phyloP scores from a whole-genome alignment of 768 basidiomycete species.

The Sistotremastrum niveocremeum region DNA sequence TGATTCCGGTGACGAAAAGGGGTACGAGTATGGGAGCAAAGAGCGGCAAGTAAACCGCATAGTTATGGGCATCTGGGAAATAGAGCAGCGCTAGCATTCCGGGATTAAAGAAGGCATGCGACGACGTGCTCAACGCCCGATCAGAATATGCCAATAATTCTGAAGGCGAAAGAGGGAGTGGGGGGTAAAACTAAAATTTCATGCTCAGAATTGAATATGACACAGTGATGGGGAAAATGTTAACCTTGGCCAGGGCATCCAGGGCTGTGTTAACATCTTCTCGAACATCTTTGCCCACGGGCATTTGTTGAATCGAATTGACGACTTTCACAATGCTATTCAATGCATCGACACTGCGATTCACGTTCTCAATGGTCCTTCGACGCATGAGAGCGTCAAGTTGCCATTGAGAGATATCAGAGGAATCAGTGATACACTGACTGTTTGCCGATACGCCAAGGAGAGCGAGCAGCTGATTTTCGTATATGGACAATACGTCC shows the following conservation, averaged over 20 bases:
- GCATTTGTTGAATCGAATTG: conserved; percentile 83
- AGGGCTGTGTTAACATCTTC: conserved; percentile 61
- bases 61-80: conserved; percentile 96
- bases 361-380: conserved; percentile 55
- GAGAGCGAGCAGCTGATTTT: conserved; percentile 60
- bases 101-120: conserved; percentile 90
- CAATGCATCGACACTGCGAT: conserved; percentile 60
- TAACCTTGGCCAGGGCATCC: conserved; percentile 57
- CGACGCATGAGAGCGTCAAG: conserved; percentile 62
- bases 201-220: neutral
- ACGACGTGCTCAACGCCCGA: conserved; percentile 50
- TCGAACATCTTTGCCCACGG: conserved; percentile 65
- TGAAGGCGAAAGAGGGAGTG: conserved; percentile 24
- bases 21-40: conserved; percentile 88
- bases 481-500: conserved; percentile 48
- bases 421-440: conserved; percentile 4
- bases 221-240: conserved; percentile 8
- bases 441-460: conserved; percentile 54
- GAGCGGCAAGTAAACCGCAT: conserved; percentile 89
- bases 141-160: conserved; percentile 46
- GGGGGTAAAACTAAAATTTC: conserved; percentile 24
- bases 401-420: conserved; percentile 57
- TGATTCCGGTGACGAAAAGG: conserved; percentile 55
- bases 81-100: conserved; percentile 93
- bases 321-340: conserved; percentile 75